Evolutionary conservation across 1,284 basidiomycete species (phyloP), one percentile per base, ranked within the genome.

Genomic region (Cryptococcus jaspeensis): DNA sequence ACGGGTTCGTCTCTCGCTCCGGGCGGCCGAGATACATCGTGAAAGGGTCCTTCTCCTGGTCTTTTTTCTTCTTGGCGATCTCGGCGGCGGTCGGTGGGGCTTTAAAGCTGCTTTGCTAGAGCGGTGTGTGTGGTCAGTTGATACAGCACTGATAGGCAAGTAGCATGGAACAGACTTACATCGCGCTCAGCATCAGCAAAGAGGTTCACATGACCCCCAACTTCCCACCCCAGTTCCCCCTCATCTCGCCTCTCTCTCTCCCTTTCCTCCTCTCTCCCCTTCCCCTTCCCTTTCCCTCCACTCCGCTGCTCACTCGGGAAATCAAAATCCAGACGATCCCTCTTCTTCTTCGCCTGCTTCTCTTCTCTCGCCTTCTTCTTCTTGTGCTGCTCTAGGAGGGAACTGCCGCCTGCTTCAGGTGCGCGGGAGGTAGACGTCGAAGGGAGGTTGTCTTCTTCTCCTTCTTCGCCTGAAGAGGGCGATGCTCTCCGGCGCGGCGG

Each of bases 21-120:
- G 78, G 76, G 37, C 78, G 66, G 37, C 64, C 59, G 43, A 79
- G 72, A 61, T 77, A 79, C 70, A 78, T 73, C 1, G 78, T 79
- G 40, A 74, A 70, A 25, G 72, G 69, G 50, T 77, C 76, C 8
- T 69, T 67, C 52, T 77, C 71, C 37, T 67, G 60, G 1, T 69
- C 73, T 43, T 73, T 72, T 44, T 67, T 66, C 42, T 66, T 62
- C 53, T 69, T 67, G 15, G 69, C 69, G 2, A 72, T 56, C 37
- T 74, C 72, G 8, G 62, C 71, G 2, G 67, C 52, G 2, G 71
- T 62, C 0, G 60, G 62, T 15, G 55, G 55, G 16, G 65, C 61
- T 49, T 62, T 65, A 44, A 9, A 12, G 12, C 15, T 50, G 22
- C 35, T 39, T 38, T 58, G 28, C 50, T 20, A 23, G 32, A 47